Percentiles rank a stretch among this genome's conserved stretches.
phyloP scores from a whole-genome alignment of 768 basidiomycete genomes.

The Trametopsis cervina region DNA sequence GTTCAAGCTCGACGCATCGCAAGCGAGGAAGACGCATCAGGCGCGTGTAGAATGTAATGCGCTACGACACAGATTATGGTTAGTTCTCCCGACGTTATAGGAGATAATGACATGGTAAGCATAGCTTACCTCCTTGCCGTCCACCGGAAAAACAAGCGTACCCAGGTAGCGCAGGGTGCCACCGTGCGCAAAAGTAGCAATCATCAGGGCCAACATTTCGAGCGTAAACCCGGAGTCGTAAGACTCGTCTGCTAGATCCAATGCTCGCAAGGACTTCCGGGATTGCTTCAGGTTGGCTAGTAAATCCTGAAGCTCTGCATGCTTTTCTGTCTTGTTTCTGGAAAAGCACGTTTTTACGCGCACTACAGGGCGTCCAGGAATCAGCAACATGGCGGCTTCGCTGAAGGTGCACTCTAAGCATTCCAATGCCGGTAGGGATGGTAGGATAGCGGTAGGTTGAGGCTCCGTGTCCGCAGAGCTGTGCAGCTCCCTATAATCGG shows the following conservation, averaged over 20 bases:
- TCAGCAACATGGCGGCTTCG: constrained; percentile 51
- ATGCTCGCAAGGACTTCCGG: constrained; percentile 36
- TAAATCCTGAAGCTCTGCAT: constrained; percentile 42
- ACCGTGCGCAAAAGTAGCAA: constrained; percentile 23
- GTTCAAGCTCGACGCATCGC: constrained; percentile 53
- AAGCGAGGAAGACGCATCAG: constrained; percentile 46
- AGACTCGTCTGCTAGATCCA: constrained; percentile 57
- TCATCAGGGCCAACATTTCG: constrained; percentile 41
- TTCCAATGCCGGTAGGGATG: constrained; percentile 39
- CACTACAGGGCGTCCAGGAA: constrained; percentile 51
- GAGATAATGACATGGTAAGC: not conserved
- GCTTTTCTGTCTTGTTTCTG: constrained; percentile 42
- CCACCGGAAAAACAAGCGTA: constrained; percentile 56
- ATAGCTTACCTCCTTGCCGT: constrained; percentile 42
- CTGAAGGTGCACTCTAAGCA: constrained; percentile 62
- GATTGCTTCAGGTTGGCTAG: constrained; percentile 41
- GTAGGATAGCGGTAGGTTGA: constrained; percentile 14
- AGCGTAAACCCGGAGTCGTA: constrained; percentile 50
- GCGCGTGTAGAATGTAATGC: constrained; percentile 54
- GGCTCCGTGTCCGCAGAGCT: constrained; percentile 16
- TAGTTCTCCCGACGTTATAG: not conserved
- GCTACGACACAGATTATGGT: constrained; percentile 28
- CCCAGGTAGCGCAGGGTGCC: constrained; percentile 52
- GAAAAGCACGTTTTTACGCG: constrained; percentile 68
- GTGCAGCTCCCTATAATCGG: constrained; percentile 25